Evolutionary conservation across 129 eudicot genomes (phyloP).

Genomic region (Scalesia atractyloides): DNA sequence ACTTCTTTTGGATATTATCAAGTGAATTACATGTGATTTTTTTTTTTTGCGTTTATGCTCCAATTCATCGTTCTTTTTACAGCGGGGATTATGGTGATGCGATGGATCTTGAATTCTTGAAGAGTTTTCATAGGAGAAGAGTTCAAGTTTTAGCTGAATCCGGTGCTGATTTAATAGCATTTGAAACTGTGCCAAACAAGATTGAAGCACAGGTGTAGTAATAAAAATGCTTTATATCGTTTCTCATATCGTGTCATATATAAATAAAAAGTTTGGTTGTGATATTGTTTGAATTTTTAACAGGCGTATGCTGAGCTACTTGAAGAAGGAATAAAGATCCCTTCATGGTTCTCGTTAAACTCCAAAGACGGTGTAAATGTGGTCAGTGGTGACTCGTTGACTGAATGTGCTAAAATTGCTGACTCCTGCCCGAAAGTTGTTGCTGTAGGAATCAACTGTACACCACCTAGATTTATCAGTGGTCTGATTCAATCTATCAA

Average conservation of each 20-base stretch:
- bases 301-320: conserved; percentile 87
- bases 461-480: conserved; percentile 88
- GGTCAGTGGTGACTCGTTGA: conserved; percentile 88
- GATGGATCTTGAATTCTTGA: conserved; percentile 71
- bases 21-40: conserved; percentile 6
- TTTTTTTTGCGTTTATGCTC: conserved; percentile 5
- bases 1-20: neutral
- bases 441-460: conserved; percentile 95
- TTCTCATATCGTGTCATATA: neutral
- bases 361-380: conserved; percentile 93
- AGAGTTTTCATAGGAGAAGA: conserved; percentile 90
- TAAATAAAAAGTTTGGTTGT: neutral
- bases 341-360: conserved; percentile 92
- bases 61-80: conserved; percentile 14
- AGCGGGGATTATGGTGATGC: conserved; percentile 96
- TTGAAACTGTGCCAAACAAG: conserved; percentile 93
- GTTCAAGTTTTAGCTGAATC: conserved; percentile 86
- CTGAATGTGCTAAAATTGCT: conserved; percentile 75
- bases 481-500: conserved; percentile 64
- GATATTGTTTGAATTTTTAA: conserved; percentile 7
- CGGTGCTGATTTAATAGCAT: conserved; percentile 92
- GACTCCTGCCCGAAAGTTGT: conserved; percentile 77
- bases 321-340: conserved; percentile 68
- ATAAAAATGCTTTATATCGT: neutral
- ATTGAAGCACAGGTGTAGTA: conserved; percentile 87